Conservation (phyloP, 805 yeast species). For the Tetrapisispora phaffii region DNA sequence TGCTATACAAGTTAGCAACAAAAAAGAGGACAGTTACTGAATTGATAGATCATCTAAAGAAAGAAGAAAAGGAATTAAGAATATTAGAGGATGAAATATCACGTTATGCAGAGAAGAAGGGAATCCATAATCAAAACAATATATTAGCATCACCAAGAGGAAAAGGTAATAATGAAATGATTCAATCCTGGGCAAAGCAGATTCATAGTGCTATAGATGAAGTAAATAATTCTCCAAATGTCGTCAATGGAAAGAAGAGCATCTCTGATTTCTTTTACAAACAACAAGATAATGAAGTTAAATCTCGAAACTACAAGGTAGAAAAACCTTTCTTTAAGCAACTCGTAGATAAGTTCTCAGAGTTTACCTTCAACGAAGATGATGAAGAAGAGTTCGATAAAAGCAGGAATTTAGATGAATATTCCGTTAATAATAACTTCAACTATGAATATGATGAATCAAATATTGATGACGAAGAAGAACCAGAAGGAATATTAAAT, state of each 20-base stretch:
- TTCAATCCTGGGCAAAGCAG: constrained; percentile 7
- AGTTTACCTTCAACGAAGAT: constrained; percentile 24
- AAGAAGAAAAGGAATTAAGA: constrained; percentile 32
- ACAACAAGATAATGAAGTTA: background rate
- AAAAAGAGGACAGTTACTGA: constrained; percentile 48
- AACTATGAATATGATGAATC: constrained; percentile 23
- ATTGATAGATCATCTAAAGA: constrained; percentile 33
- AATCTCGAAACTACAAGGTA: constrained; percentile 1
- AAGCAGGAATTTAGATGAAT: constrained; percentile 12
- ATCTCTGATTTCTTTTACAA: constrained; percentile 16
- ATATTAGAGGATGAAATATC: constrained; percentile 28
- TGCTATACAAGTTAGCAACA: constrained; percentile 36
- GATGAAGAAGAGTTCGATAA: constrained; percentile 25
- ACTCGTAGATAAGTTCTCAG: constrained; percentile 24
- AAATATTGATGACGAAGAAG: constrained; percentile 11
- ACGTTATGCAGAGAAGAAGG: background rate
- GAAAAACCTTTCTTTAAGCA: constrained; percentile 10
- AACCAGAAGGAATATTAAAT: constrained; percentile 7
- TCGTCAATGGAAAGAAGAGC: constrained; percentile 15
- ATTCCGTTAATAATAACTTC: constrained; percentile 15
- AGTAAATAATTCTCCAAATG: constrained; percentile 16
- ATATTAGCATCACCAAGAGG: background rate
- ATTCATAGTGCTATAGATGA: constrained; percentile 14
- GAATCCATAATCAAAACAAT: background rate
- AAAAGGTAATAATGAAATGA: background rate